phyloP scores from a whole-genome alignment of 345 rosid species.

The Isatis tinctoria region DNA sequence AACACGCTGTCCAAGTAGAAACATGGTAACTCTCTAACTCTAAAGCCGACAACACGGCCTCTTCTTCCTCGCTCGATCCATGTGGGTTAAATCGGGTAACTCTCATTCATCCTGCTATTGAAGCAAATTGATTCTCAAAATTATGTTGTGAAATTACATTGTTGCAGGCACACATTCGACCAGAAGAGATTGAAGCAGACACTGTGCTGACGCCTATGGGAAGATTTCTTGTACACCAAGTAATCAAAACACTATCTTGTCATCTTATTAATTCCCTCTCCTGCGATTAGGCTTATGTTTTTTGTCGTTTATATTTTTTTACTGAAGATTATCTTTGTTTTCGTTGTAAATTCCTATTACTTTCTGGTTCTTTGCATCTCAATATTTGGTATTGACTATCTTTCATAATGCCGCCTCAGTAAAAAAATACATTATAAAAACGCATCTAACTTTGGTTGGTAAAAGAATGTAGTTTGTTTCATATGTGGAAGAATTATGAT shows the following conservation, averaged over 20 bases:
- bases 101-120: not conserved
- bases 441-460: not conserved
- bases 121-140: not conserved
- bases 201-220: slow-evolving; percentile 94
- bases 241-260: slow-evolving; percentile 7
- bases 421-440: no score
- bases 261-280: not conserved
- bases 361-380: not conserved
- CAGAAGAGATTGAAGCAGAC: slow-evolving; percentile 97
- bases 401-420: no score
- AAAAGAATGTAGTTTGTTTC: not conserved
- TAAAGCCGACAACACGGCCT: slow-evolving; percentile 87
- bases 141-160: not conserved
- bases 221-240: slow-evolving; percentile 97
- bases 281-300: not conserved
- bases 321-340: not conserved
- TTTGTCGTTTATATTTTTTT: not conserved
- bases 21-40: slow-evolving; percentile 82
- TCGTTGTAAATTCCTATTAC: not conserved
- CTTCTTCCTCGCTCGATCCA: slow-evolving; percentile 89
- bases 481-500: not conserved
- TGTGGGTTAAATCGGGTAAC: slow-evolving; percentile 83
- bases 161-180: slow-evolving; percentile 80
- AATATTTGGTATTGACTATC: no score
- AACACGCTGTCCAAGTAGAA: slow-evolving; percentile 85